Evolutionary conservation across 768 basidiomycete species (phyloP).

Genomic region (Leccinum sublutescens): DNA sequence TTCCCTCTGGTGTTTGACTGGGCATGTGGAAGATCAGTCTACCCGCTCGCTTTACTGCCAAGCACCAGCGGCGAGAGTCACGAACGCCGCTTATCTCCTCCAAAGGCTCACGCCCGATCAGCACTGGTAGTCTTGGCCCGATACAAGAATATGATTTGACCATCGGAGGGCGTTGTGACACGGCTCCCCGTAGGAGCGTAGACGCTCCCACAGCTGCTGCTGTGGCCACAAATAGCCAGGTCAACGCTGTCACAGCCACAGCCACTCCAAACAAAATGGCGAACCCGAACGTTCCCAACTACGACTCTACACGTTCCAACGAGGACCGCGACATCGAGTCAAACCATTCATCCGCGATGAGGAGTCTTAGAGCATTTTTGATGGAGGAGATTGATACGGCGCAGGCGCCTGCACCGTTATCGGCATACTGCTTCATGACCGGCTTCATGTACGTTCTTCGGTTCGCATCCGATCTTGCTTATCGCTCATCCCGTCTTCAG

Average conservation of each 20-base stretch:
- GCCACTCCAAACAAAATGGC: not conserved
- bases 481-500: constrained; percentile 33
- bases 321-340: constrained; percentile 18
- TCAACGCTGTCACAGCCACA: constrained; percentile 1
- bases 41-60: constrained; percentile 5
- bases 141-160: constrained; percentile 11
- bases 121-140: constrained; percentile 6
- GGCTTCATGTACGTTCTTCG: constrained; percentile 60
- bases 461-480: not conserved
- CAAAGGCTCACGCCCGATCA: constrained; percentile 4
- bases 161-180: not conserved
- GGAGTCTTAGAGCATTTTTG: constrained; percentile 11
- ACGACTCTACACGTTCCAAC: not conserved
- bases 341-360: constrained; percentile 1
- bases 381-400: constrained; percentile 25
- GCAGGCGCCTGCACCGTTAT: constrained; percentile 49
- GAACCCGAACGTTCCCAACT: not conserved
- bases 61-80: constrained; percentile 7
- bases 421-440: constrained; percentile 76
- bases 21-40: constrained; percentile 19
- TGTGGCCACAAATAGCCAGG: not conserved
- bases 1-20: not conserved
- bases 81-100: constrained; percentile 14
- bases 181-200: not conserved
- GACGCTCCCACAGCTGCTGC: not conserved